These are phyloP conservation scores for Talaromyces piceae DNA, from an alignment of 2,329 filamentous ascomycete species.

Conservation along the genomic window DNA sequence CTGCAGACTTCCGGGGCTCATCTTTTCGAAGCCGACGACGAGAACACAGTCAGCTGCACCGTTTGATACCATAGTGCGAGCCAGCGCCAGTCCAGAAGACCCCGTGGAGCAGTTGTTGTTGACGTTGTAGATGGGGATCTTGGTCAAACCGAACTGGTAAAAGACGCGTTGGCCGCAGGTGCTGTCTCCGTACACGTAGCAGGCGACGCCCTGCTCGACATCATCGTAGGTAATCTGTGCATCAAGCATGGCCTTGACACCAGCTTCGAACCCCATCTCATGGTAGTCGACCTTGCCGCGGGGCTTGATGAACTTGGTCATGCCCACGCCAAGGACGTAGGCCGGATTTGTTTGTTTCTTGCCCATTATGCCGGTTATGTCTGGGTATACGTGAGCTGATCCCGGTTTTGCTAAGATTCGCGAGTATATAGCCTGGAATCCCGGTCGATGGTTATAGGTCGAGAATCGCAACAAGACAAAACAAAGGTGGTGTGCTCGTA, in stretches of 20 bases:
- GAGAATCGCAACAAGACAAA: neutral
- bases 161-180: conserved; percentile 95
- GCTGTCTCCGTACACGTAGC: conserved; percentile 95
- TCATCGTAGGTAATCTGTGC: conserved; percentile 89
- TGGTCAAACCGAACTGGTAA: conserved; percentile 97
- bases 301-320: conserved; percentile 99
- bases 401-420: no score
- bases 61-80: conserved; percentile 66
- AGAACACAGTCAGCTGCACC: conserved; percentile 82
- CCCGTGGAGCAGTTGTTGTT: conserved; percentile 99
- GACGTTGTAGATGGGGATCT: conserved; percentile 94
- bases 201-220: conserved; percentile 89
- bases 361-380: conserved; percentile 35
- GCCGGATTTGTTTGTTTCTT: conserved; percentile 47
- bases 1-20: conserved; percentile 85
- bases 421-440: no score
- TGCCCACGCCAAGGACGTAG: conserved; percentile 95
- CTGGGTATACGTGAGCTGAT: no score
- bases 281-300: conserved; percentile 91
- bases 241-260: conserved; percentile 73
- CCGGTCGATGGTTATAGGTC: no score
- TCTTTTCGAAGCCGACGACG: conserved; percentile 96
- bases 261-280: conserved; percentile 87
- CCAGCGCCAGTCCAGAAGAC: conserved; percentile 84
- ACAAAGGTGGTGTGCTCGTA: neutral